phyloP scores from a whole-genome alignment of 495 filamentous ascomycete species.

The Trichoderma virens region DNA sequence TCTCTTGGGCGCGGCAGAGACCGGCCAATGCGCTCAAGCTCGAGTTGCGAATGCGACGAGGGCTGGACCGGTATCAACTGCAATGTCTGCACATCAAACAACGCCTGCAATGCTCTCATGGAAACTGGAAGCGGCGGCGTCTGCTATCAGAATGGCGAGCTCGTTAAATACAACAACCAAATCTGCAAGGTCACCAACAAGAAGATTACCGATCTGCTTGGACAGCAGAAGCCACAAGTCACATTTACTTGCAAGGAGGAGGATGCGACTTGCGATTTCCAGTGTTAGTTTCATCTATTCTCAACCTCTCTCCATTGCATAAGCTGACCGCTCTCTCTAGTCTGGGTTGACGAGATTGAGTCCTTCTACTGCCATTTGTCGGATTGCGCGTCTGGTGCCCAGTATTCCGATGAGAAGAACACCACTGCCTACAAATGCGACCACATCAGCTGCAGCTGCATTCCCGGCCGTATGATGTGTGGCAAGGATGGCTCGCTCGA shows the following conservation, averaged over 20 bases:
- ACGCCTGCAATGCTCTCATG: conserved; percentile 80
- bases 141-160: conserved; percentile 84
- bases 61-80: conserved; percentile 99
- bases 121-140: conserved; percentile 69
- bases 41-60: conserved; percentile 77
- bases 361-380: conserved; percentile 93
- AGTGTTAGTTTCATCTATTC: conserved; percentile 53
- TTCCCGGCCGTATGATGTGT: conserved; percentile 87
- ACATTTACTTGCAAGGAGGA: conserved; percentile 86
- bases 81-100: conserved; percentile 82
- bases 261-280: conserved; percentile 74
- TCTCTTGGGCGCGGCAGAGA: conserved; percentile 74
- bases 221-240: conserved; percentile 77
- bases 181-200: conserved; percentile 95
- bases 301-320: background rate
- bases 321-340: conserved; percentile 42
- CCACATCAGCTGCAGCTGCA: conserved; percentile 76
- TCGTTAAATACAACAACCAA: conserved; percentile 90
- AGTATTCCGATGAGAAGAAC: conserved; percentile 64
- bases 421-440: conserved; percentile 77
- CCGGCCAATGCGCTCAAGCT: conserved; percentile 57
- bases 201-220: conserved; percentile 82
- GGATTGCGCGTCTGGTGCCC: conserved; percentile 63
- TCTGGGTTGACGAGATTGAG: conserved; percentile 90
- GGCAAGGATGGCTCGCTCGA: conserved; percentile 87